Evolutionary conservation across 306 rosid genomes (phyloP), one percentile per base, ranked within the genome.

Genomic region (Vicia sativa): DNA sequence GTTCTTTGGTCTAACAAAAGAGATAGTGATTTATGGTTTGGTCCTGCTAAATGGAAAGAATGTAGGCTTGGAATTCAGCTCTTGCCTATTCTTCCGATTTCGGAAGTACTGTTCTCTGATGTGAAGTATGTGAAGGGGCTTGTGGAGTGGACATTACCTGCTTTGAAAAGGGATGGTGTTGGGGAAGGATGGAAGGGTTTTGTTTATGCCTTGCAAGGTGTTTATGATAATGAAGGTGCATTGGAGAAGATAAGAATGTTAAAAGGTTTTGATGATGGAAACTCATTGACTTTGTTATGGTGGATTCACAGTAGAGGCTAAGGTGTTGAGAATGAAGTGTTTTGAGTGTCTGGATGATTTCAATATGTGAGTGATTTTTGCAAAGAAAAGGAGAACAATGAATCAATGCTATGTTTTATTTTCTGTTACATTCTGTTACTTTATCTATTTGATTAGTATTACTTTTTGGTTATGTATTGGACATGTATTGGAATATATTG

Each of bases 1-100:
- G 23, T 56, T 2, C 1, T 56, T 2, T 56, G 62, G 62, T 28
- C 62, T 7, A 56, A 56, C 6, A 56, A 56, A 19, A 29, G 41
- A 29, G 62, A 56, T 1, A 56, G 23, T 56, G 62, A 42, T 12
- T 31, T 56, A 3, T 56, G 42, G 62, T 56, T 56, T 56, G 41
- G 11, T 13, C 23, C 62, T 0, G 23, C 62, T 3, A 42, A 56
- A 3, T 29, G 6, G 11, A 56, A 5, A 26, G 62, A 56, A 12
- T 3, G 3, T n/a, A 56, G 62, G 62, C 62, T 56, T 29, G 62
- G 62, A n/a, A n/a, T n/a, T 56, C 62, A 56, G 11, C 12, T 56
- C 3, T 28, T 56, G 29, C 62, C 62, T 3, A 13, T 56, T 11
- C 4, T 1, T 3, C 41, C 62, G 0, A 56, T 56, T 29, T 13